Evolutionary conservation across 2,329 filamentous ascomycete genomes (phyloP).

Genomic region (Apiospora phragmitis): DNA sequence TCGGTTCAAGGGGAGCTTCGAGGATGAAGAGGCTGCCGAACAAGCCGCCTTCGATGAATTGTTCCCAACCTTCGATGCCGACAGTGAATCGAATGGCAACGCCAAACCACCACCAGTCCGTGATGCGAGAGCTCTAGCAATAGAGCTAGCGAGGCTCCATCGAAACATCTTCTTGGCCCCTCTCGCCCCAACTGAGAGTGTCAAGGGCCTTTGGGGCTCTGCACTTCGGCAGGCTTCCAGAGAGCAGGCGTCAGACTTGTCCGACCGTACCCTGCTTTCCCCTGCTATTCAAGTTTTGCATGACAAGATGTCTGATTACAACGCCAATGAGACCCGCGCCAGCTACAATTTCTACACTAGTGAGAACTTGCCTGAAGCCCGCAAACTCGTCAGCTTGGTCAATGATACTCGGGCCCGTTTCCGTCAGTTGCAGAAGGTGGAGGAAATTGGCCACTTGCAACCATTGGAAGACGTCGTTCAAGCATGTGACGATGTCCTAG

Average conservation of each 20-base stretch:
- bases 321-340: constrained; percentile 34
- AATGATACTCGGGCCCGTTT: constrained; percentile 72
- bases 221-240: constrained; percentile 41
- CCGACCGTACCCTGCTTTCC: constrained; percentile 62
- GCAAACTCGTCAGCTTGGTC: constrained; percentile 70
- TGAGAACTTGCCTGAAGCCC: constrained; percentile 72
- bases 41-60: constrained; percentile 75
- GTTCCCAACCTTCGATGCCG: constrained; percentile 74
- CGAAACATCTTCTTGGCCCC: constrained; percentile 49
- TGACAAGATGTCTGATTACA: constrained; percentile 55
- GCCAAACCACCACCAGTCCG: constrained; percentile 28
- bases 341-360: constrained; percentile 90
- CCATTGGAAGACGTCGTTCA: constrained; percentile 75
- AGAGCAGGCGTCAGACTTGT: constrained; percentile 32
- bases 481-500: constrained; percentile 73
- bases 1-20: constrained; percentile 75
- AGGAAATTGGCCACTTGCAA: constrained; percentile 72
- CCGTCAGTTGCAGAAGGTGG: constrained; percentile 64
- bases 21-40: constrained; percentile 74
- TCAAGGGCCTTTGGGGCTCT: constrained; percentile 45
- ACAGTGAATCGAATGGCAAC: constrained; percentile 25
- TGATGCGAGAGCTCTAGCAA: constrained; percentile 54
- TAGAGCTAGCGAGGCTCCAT: constrained; percentile 64
- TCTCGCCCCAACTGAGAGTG: constrained; percentile 39
- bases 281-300: constrained; percentile 66